Percentiles rank a stretch among this genome's conserved stretches.
Conservation (phyloP, 306 rosid species). For the Acmispon strigosus region DNA sequence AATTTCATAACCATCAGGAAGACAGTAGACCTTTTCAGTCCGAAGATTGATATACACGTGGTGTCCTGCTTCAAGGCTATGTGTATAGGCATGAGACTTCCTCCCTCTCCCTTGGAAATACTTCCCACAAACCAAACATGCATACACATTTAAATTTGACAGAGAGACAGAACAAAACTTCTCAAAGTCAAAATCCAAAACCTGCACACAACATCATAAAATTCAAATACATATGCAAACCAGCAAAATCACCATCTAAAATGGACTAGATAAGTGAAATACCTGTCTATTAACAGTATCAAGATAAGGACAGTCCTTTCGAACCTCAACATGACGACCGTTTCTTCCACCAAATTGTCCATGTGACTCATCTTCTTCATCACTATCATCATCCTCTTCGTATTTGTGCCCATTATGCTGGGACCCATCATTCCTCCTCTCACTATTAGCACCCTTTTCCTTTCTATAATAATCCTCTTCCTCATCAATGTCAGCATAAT, state of each 20-base stretch:
- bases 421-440: slow-evolving; percentile 18
- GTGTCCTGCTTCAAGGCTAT: slow-evolving; percentile 96
- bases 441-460: slow-evolving; percentile 11
- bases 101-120: slow-evolving; percentile 96
- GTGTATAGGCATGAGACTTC: slow-evolving; percentile 97
- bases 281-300: slow-evolving; percentile 99
- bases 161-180: slow-evolving; percentile 89
- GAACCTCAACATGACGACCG: slow-evolving; percentile 69
- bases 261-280: neutral
- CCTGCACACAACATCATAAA: slow-evolving; percentile 39
- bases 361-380: slow-evolving; percentile 43
- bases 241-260: neutral
- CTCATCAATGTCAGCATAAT: slow-evolving; percentile 48
- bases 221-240: neutral
- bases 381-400: slow-evolving; percentile 36
- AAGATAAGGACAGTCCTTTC: slow-evolving; percentile 96
- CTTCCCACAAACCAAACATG: slow-evolving; percentile 94
- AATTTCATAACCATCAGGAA: slow-evolving; percentile 96
- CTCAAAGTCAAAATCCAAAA: slow-evolving; percentile 97
- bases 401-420: slow-evolving; percentile 32
- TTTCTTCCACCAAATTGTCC: slow-evolving; percentile 49
- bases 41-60: slow-evolving; percentile 89
- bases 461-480: slow-evolving; percentile 31
- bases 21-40: slow-evolving; percentile 95
- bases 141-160: slow-evolving; percentile 88